phyloP scores from a whole-genome alignment of 768 basidiomycete species.

The Gymnopilus dilepis region DNA sequence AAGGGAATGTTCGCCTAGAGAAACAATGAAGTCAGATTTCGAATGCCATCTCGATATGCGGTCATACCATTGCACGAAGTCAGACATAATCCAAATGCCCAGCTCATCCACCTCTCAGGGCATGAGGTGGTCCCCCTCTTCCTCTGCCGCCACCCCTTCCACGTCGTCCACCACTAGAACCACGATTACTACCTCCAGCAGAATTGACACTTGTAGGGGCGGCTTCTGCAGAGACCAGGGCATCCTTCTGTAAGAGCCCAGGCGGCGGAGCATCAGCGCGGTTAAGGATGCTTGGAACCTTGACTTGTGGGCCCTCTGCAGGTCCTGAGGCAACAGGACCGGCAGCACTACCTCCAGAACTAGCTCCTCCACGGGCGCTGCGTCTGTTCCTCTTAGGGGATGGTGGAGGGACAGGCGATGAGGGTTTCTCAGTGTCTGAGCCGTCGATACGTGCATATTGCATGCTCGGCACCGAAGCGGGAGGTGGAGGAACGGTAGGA shows the following conservation, averaged over 20 bases:
- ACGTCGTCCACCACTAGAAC: constrained; percentile 16
- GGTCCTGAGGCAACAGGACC: constrained; percentile 10
- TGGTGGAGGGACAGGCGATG: constrained; percentile 9
- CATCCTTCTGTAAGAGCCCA: constrained; percentile 10
- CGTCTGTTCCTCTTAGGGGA: constrained; percentile 29
- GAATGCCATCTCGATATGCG: no score
- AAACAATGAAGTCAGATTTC: no score
- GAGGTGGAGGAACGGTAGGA: constrained; percentile 7
- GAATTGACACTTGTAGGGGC: constrained; percentile 12
- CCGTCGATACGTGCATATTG: constrained; percentile 21
- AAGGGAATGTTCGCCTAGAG: no score
- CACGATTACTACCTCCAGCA: constrained; percentile 9
- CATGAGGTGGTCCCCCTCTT: constrained; percentile 13
- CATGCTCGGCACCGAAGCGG: constrained; percentile 8
- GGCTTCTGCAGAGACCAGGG: neutral
- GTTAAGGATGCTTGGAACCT: constrained; percentile 38
- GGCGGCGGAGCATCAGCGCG: constrained; percentile 28
- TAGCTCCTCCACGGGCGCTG: constrained; percentile 22
- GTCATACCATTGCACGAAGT: no score
- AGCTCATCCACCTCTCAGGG: constrained; percentile 18
- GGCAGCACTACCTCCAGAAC: neutral
- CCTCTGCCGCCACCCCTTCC: constrained; percentile 15
- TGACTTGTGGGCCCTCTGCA: constrained; percentile 20
- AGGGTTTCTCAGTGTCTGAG: constrained; percentile 23
- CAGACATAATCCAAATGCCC: no score